Percentiles rank a stretch among this genome's conserved stretches.
Conservation (phyloP, 169 alveolate species). For the Eimeria maxima region DNA sequence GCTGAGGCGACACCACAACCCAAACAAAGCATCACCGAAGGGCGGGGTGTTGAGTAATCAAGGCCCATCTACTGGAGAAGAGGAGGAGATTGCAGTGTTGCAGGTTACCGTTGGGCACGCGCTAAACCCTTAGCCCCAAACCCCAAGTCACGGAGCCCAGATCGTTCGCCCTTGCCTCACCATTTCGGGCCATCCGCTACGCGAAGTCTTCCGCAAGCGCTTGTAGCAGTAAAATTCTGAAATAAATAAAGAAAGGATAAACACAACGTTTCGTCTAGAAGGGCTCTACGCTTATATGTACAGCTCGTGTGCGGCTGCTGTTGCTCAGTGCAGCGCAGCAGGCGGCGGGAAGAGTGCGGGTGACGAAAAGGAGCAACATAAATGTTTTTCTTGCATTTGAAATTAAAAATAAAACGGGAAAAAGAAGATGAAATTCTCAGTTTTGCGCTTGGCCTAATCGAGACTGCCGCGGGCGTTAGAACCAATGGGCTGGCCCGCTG, state of each 20-base stretch:
- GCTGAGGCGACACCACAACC: not conserved
- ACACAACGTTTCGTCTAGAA: not conserved
- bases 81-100: no score
- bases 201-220: not conserved
- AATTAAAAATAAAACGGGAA: not conserved
- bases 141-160: no score
- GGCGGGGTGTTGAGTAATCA: not conserved
- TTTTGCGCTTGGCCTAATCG: not conserved
- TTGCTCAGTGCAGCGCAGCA: not conserved
- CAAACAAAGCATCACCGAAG: not conserved
- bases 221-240: no score
- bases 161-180: not conserved
- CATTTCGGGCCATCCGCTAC: not conserved
- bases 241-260: not conserved
- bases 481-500: not conserved
- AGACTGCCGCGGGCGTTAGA: not conserved
- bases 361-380: not conserved
- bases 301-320: conserved; percentile 9
- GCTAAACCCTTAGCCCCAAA: no score
- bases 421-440: not conserved
- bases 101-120: no score
- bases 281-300: not conserved
- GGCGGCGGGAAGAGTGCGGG: not conserved
- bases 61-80: no score
- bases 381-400: not conserved